Percentiles rank a stretch among this genome's conserved stretches.
Evolutionary conservation across 257 asterid genomes (phyloP).

Genomic region (Cinchona pubescens): DNA sequence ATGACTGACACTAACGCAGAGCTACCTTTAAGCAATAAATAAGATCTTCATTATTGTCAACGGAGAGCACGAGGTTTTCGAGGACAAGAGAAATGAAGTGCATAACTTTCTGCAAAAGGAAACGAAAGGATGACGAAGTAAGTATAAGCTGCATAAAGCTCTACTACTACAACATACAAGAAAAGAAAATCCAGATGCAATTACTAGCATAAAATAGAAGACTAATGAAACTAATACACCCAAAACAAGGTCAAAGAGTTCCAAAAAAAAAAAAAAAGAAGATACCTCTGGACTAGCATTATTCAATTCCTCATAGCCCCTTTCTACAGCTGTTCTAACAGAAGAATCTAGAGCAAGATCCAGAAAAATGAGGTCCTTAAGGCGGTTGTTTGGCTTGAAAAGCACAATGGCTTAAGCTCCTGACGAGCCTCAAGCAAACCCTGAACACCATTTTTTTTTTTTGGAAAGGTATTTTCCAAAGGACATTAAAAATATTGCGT

Average conservation of each 20-base stretch:
- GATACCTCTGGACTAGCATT: slow-evolving; percentile 79
- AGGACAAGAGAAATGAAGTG: slow-evolving; percentile 79
- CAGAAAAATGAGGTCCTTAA: slow-evolving; percentile 86
- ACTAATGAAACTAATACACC: neutral
- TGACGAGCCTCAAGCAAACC: slow-evolving; percentile 95
- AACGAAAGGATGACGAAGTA: slow-evolving; percentile 23
- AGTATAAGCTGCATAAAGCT: slow-evolving; percentile 3
- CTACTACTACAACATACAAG: neutral
- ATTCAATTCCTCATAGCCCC: slow-evolving; percentile 87
- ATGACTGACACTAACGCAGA: neutral
- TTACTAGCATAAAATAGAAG: neutral
- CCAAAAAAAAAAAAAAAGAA: neutral
- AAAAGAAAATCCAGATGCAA: slow-evolving; percentile 7
- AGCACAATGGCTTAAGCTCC: slow-evolving; percentile 92
- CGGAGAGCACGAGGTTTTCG: slow-evolving; percentile 88
- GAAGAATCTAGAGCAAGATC: slow-evolving; percentile 96
- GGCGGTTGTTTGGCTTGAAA: slow-evolving; percentile 67
- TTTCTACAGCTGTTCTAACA: slow-evolving; percentile 93
- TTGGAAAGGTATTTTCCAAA: neutral
- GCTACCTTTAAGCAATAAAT: slow-evolving; percentile 92
- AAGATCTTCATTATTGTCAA: slow-evolving; percentile 81
- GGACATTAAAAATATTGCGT: slow-evolving; percentile 6
- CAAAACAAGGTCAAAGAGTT: slow-evolving; percentile 1
- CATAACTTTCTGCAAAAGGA: slow-evolving; percentile 75
- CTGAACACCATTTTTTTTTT: slow-evolving; percentile 39